Base-by-base conservation (phyloP, 805 yeast species). In the Starmerella asiatica region DNA sequence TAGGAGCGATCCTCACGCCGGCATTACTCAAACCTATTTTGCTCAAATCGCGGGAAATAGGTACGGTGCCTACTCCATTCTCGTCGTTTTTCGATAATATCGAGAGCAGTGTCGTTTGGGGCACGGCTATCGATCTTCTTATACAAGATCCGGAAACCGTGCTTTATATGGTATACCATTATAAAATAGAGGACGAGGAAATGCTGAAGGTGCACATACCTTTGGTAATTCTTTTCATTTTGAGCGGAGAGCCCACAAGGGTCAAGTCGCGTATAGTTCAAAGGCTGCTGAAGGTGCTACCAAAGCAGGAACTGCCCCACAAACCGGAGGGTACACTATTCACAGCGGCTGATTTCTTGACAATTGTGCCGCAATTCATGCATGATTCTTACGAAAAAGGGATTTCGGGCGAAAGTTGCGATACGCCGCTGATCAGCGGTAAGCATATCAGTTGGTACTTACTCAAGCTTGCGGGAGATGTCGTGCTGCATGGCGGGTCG, bases 161-260 rank as follows among this genome's bases (percentile, higher is more conserved):
- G 6, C 58, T 62, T 4, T 86, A 76, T 56, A 66, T 82, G 15
- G 47, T 84, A 11, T 62, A 64, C 18, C 69, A 69, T 38, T 88
- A 83, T 61, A 72, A 81, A 47, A 74, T 85, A 21, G 72, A 70
- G 31, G 98, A 88, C 47, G 96, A 85, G 49, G 97, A 85, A 46
- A 83, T 84, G 79, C 59, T 78, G 6, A 62, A 73, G 0, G 67
- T 70, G 16, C 95, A 88, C 54, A 61, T 80, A 6, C 96, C 97
- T 0, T 58, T 83, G 32, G 67, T 80, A 0, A 55, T 85, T 1
- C 49, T 83, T 21, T 46, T 46, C 21, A 37, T 54, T 3, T 28
- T 44, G 21, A 21, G 37, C 12, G 29, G 23, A 3, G 24, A 40
- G 15, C 45, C 20, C 14, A 27, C 21, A 1, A 34, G 27, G n/a